Conservation (phyloP, 495 filamentous ascomycete species). For the Xylaria longipes region DNA sequence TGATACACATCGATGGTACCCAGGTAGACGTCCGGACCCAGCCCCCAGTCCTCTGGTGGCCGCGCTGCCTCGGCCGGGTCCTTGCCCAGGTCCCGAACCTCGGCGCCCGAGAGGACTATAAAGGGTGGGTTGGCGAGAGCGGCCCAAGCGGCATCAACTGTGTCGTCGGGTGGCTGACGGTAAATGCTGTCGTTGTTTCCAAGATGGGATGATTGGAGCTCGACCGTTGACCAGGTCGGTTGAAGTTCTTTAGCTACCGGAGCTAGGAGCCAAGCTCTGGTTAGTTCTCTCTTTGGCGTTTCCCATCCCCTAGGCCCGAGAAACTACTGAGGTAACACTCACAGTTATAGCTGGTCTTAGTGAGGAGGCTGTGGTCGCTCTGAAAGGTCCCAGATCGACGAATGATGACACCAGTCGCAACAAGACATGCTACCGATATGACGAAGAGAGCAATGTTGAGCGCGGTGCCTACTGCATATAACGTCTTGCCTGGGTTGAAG, state of each 20-base stretch:
- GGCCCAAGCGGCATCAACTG: background rate
- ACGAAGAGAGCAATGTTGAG: constrained; percentile 5
- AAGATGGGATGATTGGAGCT: background rate
- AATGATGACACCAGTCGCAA: background rate
- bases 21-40: constrained; percentile 37
- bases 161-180: background rate
- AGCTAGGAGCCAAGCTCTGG: background rate
- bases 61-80: constrained; percentile 35
- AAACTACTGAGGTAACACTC: background rate
- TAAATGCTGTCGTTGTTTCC: background rate
- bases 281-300: background rate
- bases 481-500: background rate
- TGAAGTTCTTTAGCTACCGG: constrained; percentile 1
- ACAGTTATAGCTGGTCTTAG: background rate
- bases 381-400: constrained; percentile 1
- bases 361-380: background rate
- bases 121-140: constrained; percentile 5
- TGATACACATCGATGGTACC: constrained; percentile 32
- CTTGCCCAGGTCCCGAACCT: constrained; percentile 37
- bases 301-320: background rate
- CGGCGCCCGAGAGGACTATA: constrained; percentile 29
- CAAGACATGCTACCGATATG: background rate
- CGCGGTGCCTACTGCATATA: background rate
- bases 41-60: constrained; percentile 32
- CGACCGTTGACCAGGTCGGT: background rate